Percentiles rank a stretch among this genome's conserved stretches.
phyloP scores from a whole-genome alignment of 2,329 filamentous ascomycete genomes.

The Neodidymelliopsis sp. region DNA sequence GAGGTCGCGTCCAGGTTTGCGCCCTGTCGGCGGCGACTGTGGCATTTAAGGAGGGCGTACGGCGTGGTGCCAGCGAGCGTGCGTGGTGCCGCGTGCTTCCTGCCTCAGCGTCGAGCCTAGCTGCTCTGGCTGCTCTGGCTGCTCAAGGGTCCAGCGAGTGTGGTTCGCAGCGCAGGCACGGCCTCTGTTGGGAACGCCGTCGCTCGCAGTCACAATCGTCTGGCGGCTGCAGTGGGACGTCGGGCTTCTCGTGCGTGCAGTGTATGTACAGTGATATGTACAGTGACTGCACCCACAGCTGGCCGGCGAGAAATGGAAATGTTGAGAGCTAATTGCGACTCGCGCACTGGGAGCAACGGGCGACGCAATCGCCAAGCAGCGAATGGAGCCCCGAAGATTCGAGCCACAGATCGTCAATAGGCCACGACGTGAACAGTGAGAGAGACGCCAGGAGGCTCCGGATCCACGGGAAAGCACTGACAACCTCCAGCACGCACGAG shows the following conservation, averaged over 20 bases:
- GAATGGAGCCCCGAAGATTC: constrained; percentile 18
- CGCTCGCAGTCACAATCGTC: background rate
- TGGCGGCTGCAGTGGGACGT: background rate
- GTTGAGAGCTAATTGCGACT: constrained; percentile 21
- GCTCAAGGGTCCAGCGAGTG: constrained; percentile 11
- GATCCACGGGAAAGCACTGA: constrained; percentile 13
- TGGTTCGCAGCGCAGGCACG: too few species aligned
- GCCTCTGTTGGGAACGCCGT: constrained; percentile 6
- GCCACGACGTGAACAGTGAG: constrained; percentile 14
- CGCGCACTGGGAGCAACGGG: constrained; percentile 14
- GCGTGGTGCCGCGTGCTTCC: constrained; percentile 2
- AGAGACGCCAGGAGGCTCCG: constrained; percentile 4
- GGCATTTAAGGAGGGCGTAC: constrained; percentile 17
- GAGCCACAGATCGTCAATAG: constrained; percentile 19
- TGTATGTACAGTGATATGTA: background rate
- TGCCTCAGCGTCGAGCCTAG: constrained; percentile 8
- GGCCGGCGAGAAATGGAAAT: constrained; percentile 14
- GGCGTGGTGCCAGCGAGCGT: too few species aligned
- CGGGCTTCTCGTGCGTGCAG: background rate
- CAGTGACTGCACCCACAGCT: constrained; percentile 9
- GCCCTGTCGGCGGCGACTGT: constrained; percentile 12
- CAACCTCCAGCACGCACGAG: constrained; percentile 6
- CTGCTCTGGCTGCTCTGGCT: too few species aligned
- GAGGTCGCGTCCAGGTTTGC: constrained; percentile 17
- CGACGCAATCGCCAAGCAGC: constrained; percentile 19